Conservation (phyloP, 306 rosid genomes). For the Prunus fruticosa region DNA sequence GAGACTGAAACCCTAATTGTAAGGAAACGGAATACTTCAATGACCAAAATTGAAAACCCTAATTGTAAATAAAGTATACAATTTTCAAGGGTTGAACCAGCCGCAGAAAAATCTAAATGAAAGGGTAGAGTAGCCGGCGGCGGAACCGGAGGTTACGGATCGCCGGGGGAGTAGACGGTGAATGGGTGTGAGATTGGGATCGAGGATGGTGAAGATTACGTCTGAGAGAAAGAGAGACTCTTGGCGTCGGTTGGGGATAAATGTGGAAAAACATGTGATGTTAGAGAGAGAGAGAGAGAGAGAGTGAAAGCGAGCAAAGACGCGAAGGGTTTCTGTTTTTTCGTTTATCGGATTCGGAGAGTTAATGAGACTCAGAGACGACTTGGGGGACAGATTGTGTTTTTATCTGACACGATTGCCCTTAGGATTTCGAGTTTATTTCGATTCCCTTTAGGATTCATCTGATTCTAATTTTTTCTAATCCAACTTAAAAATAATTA, state of each 20-base stretch:
- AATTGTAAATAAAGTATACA: not conserved
- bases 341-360: slow-evolving; percentile 30
- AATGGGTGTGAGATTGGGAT: slow-evolving; percentile 22
- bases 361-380: slow-evolving; percentile 39
- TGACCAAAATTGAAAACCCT: slow-evolving; percentile 10
- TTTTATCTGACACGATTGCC: slow-evolving; percentile 32
- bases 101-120: not conserved
- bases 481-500: not conserved
- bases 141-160: slow-evolving; percentile 31
- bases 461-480: not conserved
- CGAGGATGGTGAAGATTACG: slow-evolving; percentile 34
- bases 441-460: slow-evolving; percentile 9
- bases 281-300: slow-evolving; percentile 34
- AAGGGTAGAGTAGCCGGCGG: slow-evolving; percentile 4
- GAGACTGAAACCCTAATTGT: slow-evolving; percentile 41
- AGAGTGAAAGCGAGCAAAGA: slow-evolving; percentile 6
- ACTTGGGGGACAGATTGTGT: slow-evolving; percentile 27
- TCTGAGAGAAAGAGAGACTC: slow-evolving; percentile 13
- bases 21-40: not conserved
- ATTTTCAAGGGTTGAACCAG: not conserved
- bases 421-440: slow-evolving; percentile 9
- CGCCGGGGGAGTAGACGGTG: slow-evolving; percentile 19
- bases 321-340: not conserved
- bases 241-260: slow-evolving; percentile 44
- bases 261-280: slow-evolving; percentile 35